Evolutionary conservation across 169 alveolate genomes (phyloP), one percentile per base, ranked within the genome.

Genomic region (Theileria luwenshuni): DNA sequence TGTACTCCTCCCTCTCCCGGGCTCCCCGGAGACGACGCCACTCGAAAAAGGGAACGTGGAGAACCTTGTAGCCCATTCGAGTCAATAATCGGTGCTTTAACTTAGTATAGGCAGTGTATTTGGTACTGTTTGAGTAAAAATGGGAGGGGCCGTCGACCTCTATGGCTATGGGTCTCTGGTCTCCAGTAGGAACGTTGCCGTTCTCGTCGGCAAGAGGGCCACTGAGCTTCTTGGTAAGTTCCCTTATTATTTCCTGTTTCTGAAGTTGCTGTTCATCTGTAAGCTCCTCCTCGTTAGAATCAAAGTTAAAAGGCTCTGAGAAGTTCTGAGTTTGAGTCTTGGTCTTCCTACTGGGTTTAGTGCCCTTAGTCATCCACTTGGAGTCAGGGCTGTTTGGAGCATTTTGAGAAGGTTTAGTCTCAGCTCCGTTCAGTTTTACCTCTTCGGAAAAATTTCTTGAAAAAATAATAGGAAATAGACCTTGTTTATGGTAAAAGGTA

Each of bases 121-220:
- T 83, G 15, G 90, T 85, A 61, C 94, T 92, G 83, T 93, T 92
- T 28, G 96, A 95, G 49, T 94, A 94, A 65, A 94, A 94, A 76
- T 94, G 97, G 25, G 95, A 86, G 0, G 97, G 97, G n/a, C 97
- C 97, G 69, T 94, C 97, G 32, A 94, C 97, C 60, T 94, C 97
- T 32, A 94, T 94, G 28, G 89, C 89, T 28, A 81, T 81, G 21
- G 89, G 89, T 3, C 89, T 49, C 41, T 81, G 74, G 45, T 81
- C 89, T 0, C 89, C 89, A 3, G 74, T 69, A 25, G 89, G 89
- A 21, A 81, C 63, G 27, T 63, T 65, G 23, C 89, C 89, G 19
- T 81, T 47, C 43, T 81, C 89, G 49, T 81, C 89, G 3, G 89
- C 89, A 3, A 81, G 48, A n/a, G 89, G 89, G 3, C 89, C 89